Evolutionary conservation across 257 asterid species (phyloP).

Genomic region (Rhazya stricta): DNA sequence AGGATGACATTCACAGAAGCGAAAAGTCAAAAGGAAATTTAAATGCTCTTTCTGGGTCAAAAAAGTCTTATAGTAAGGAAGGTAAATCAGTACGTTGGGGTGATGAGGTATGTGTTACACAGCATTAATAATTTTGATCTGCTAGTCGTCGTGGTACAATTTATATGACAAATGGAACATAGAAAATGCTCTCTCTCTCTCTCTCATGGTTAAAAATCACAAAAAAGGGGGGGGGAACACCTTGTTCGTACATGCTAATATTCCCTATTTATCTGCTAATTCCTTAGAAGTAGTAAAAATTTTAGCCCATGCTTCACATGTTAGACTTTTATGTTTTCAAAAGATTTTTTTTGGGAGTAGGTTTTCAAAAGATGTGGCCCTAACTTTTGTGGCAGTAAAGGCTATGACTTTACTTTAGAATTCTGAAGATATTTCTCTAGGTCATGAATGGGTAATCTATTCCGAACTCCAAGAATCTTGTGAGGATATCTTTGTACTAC

Average conservation of each 20-base stretch:
- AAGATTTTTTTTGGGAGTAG: too few relatives aligned
- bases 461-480: not conserved
- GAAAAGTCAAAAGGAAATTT: slow-evolving; percentile 37
- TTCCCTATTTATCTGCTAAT: not conserved
- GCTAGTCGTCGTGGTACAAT: slow-evolving; percentile 3
- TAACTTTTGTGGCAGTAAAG: not conserved
- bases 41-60: slow-evolving; percentile 44
- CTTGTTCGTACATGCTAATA: not conserved
- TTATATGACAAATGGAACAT: not conserved
- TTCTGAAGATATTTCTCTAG: not conserved
- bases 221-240: too few relatives aligned
- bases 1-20: slow-evolving; percentile 43
- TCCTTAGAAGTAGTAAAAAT: not conserved
- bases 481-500: not conserved
- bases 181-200: not conserved
- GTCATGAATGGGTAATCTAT: not conserved
- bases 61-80: slow-evolving; percentile 59
- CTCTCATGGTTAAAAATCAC: not conserved
- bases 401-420: not conserved
- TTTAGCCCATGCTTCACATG: not conserved
- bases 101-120: slow-evolving; percentile 65
- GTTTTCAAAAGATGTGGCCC: not conserved
- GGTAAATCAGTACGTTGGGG: slow-evolving; percentile 98
- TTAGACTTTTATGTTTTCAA: not conserved
- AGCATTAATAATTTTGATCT: not conserved